These are phyloP conservation scores for Nakaseomyces glabratus DNA, from an alignment of 1,139 yeast genomes.

Conservation along the genomic window DNA sequence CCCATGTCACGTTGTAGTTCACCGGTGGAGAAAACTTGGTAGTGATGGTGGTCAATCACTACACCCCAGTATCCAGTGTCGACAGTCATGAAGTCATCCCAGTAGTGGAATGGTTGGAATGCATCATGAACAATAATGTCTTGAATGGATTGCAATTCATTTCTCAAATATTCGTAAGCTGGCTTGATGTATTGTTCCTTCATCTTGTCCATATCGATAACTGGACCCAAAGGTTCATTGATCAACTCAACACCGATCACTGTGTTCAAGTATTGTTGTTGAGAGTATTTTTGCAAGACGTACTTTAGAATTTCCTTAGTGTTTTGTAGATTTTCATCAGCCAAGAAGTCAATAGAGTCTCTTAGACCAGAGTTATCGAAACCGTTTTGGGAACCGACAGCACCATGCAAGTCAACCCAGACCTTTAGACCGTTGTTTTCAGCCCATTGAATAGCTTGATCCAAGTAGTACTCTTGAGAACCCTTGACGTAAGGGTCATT, in stretches of 20 bases:
- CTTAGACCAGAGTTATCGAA: conserved; percentile 90
- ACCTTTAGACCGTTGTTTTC: conserved; percentile 53
- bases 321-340: conserved; percentile 36
- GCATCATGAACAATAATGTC: conserved; percentile 39
- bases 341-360: conserved; percentile 52
- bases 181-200: conserved; percentile 42
- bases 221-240: conserved; percentile 85
- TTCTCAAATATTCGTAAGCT: conserved; percentile 32
- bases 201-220: conserved; percentile 49
- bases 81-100: conserved; percentile 45
- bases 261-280: conserved; percentile 52
- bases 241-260: conserved; percentile 76
- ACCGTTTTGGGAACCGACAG: conserved; percentile 94
- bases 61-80: conserved; percentile 48
- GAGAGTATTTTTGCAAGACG: conserved; percentile 55
- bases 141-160: conserved; percentile 26
- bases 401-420: conserved; percentile 93
- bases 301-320: conserved; percentile 27
- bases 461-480: conserved; percentile 66
- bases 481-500: conserved; percentile 87
- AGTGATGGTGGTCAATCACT: conserved; percentile 82
- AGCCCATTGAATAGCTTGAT: conserved; percentile 73
- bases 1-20: conserved; percentile 50
- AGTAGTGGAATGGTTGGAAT: conserved; percentile 52
- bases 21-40: conserved; percentile 69